Conservation (phyloP, 1,284 basidiomycete species). For the Leccinum angustisporum region DNA sequence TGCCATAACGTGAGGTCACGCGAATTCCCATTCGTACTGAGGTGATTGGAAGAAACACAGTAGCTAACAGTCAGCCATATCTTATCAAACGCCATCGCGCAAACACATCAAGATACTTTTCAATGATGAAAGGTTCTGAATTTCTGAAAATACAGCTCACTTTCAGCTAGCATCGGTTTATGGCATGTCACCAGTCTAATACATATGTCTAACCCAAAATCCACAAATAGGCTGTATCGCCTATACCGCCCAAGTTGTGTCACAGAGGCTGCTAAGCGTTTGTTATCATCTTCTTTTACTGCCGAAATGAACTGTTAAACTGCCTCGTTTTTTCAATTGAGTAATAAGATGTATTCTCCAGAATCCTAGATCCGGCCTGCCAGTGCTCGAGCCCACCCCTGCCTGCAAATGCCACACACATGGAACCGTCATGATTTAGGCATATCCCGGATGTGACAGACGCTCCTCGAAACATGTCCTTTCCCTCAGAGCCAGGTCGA, state of each 20-base stretch:
- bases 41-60: neutral
- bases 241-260: too few relatives aligned
- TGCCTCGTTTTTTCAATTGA: constrained; percentile 27
- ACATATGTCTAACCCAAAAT: too few relatives aligned
- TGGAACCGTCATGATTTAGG: neutral
- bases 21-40: neutral
- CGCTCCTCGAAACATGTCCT: neutral
- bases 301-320: constrained; percentile 15
- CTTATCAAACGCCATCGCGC: neutral
- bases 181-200: too few relatives aligned
- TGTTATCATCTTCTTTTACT: constrained; percentile 3
- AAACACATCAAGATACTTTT: too few relatives aligned
- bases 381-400: neutral
- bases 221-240: too few relatives aligned
- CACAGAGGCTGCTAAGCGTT: neutral
- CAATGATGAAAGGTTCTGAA: too few relatives aligned
- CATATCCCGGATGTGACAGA: neutral
- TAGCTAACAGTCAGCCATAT: neutral
- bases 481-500: neutral
- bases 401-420: too few relatives aligned
- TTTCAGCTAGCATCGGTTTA: too few relatives aligned
- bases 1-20: neutral
- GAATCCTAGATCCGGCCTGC: neutral
- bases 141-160: too few relatives aligned
- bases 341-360: constrained; percentile 4